Percentiles rank a stretch among this genome's conserved stretches.
Evolutionary conservation across 148 eudicot species (phyloP).

Genomic region (Heliamphora exappendiculata): DNA sequence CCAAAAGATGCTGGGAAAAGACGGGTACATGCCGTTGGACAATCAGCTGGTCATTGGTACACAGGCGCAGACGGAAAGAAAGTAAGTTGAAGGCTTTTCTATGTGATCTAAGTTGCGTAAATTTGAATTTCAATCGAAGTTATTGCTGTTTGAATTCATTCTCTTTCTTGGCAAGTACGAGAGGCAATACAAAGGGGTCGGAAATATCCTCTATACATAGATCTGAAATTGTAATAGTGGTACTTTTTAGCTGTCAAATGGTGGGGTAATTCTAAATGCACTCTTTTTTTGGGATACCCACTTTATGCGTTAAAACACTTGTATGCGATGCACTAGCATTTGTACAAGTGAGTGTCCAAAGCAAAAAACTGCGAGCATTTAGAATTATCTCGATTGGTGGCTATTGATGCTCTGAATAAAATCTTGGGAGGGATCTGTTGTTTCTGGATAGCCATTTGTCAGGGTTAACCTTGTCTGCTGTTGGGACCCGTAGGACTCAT

Average conservation of each 20-base stretch:
- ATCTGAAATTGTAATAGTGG: background rate
- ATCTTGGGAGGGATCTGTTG: background rate
- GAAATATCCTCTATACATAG: background rate
- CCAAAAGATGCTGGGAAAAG: conserved; percentile 85
- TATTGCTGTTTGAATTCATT: background rate
- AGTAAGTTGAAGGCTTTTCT: conserved; percentile 34
- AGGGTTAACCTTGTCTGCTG: no score
- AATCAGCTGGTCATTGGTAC: conserved; percentile 73
- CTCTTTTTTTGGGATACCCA: no score
- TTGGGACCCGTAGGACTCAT: no score
- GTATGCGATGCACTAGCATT: no score
- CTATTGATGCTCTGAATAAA: background rate
- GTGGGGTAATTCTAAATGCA: no score
- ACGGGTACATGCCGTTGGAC: conserved; percentile 69
- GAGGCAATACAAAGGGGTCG: background rate
- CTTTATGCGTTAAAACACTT: no score
- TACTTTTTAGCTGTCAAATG: background rate
- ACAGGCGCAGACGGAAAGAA: conserved; percentile 59
- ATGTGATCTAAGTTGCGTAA: background rate
- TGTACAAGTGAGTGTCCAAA: no score
- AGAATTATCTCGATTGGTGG: no score
- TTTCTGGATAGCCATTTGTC: background rate
- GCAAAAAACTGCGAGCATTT: no score
- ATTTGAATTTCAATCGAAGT: background rate
- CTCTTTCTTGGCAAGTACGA: background rate